These are phyloP conservation scores for barley (Hordeum vulgare) DNA, from an alignment of 176 grass and related monocot species.

Conservation along the genomic window DNA sequence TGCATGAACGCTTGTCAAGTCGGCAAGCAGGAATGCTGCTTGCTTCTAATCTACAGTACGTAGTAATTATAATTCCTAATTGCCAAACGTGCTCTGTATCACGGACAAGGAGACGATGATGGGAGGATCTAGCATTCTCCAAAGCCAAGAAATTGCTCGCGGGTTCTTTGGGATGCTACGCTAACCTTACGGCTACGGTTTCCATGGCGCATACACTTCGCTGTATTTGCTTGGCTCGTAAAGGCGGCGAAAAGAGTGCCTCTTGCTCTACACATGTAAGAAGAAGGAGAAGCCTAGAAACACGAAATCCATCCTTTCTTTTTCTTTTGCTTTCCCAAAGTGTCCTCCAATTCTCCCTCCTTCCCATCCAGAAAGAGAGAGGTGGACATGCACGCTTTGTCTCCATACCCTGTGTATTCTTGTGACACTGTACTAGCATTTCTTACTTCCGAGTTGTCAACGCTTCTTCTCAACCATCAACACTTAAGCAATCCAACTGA, in stretches of 20 bases:
- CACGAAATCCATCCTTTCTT: constrained; percentile 4
- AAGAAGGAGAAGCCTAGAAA: constrained; percentile 21
- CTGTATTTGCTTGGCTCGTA: constrained; percentile 24
- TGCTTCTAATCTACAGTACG: not conserved
- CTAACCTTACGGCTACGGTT: not conserved
- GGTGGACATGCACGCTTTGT: not conserved
- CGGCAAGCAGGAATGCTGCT: not conserved
- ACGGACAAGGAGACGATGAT: constrained; percentile 17
- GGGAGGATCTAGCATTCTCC: not conserved
- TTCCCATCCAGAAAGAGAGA: not conserved
- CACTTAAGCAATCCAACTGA: not conserved
- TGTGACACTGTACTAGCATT: not conserved
- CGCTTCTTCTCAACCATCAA: not conserved
- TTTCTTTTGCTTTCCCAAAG: constrained; percentile 36
- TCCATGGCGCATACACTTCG: not conserved
- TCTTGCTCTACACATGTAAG: constrained; percentile 6
- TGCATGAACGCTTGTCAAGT: constrained; percentile 27
- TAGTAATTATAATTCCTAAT: not conserved
- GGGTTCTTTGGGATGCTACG: not conserved
- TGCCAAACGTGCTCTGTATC: constrained; percentile 20
- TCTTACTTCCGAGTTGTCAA: not conserved
- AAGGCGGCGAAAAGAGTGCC: constrained; percentile 11
- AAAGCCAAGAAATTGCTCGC: constrained; percentile 23
- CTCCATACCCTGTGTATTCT: not conserved
- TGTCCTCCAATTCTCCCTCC: not conserved